Conservation (phyloP, 306 rosid species). For the Lupinus albus region DNA sequence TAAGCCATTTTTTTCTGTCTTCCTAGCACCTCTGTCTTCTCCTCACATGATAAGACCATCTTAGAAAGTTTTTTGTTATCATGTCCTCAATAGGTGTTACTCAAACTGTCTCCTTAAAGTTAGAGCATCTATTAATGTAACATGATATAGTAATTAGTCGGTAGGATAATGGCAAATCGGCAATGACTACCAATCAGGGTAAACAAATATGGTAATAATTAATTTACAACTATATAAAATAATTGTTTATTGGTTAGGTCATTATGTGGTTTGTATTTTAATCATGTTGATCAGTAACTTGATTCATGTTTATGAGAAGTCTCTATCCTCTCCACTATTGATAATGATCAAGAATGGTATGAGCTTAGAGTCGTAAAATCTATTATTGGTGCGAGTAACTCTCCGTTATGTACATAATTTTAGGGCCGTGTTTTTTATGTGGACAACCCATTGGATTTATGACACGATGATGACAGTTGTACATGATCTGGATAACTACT, state of each 20-base stretch:
- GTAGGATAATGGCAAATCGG: background rate
- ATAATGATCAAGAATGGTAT: background rate
- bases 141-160: background rate
- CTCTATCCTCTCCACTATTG: conserved; percentile 14
- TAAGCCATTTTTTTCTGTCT: background rate
- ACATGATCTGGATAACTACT: conserved; percentile 8
- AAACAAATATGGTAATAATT: conserved; percentile 2
- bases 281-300: background rate
- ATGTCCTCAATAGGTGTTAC: background rate
- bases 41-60: background rate
- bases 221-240: background rate
- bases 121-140: background rate
- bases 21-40: background rate
- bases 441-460: conserved; percentile 10
- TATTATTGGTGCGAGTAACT: conserved; percentile 3
- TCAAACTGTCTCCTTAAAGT: background rate
- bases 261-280: background rate
- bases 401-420: background rate
- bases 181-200: background rate
- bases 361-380: background rate
- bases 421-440: background rate
- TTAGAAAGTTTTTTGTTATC: background rate
- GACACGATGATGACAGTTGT: background rate
- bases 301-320: background rate
- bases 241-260: background rate